These are phyloP conservation scores for Colletotrichum tamarilloi DNA, from an alignment of 2,329 filamentous ascomycete species.

Conservation along the genomic window DNA sequence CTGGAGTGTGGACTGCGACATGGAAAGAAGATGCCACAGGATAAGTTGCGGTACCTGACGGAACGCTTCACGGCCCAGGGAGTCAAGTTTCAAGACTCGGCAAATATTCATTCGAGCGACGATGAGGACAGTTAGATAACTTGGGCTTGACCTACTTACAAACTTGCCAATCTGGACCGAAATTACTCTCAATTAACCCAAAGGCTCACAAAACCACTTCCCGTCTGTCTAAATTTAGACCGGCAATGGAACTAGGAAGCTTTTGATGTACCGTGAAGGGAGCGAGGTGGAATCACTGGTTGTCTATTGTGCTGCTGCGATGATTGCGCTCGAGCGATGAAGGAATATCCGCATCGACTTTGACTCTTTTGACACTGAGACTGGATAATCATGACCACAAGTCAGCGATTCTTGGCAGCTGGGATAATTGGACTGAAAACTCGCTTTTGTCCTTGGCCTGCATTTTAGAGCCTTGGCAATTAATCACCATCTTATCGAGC, in stretches of 20 bases:
- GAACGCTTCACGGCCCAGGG: not conserved
- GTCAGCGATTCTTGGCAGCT: constrained; percentile 4
- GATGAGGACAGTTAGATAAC: not conserved
- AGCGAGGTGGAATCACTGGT: too few species aligned
- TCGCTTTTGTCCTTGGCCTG: not conserved
- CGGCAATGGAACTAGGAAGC: too few species aligned
- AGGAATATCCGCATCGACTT: not conserved
- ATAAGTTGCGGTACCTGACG: not conserved
- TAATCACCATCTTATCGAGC: constrained; percentile 1
- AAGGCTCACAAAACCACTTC: too few species aligned
- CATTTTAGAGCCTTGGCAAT: constrained; percentile 13
- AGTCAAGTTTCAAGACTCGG: not conserved
- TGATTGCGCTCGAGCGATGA: not conserved
- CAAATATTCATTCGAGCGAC: not conserved
- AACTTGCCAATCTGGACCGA: too few species aligned
- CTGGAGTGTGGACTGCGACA: not conserved
- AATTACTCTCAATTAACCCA: too few species aligned
- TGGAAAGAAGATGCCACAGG: not conserved
- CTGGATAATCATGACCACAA: not conserved
- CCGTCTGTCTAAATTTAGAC: too few species aligned
- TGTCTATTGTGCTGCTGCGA: too few species aligned
- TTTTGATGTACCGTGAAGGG: too few species aligned
- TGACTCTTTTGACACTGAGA: not conserved
- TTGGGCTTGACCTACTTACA: too few species aligned
- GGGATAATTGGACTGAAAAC: not conserved